Percentiles rank a stretch among this genome's conserved stretches.
Evolutionary conservation across 1,284 basidiomycete genomes (phyloP).

Genomic region (Austropuccinia psidii): DNA sequence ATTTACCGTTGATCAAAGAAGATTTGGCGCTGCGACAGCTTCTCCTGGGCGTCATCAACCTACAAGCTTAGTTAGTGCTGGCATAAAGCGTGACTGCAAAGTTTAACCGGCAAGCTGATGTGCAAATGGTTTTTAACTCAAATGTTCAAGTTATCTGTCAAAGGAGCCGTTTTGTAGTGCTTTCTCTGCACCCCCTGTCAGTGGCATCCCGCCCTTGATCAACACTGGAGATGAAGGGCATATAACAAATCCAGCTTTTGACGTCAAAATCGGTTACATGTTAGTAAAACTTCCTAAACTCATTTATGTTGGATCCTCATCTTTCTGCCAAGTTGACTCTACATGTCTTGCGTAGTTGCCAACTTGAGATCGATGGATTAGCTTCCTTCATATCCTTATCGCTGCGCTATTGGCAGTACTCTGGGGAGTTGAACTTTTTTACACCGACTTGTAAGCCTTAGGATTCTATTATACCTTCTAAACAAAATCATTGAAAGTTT

Average conservation of each 20-base stretch:
- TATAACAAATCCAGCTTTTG: no score
- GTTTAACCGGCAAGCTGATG: no score
- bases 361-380: constrained; percentile 3
- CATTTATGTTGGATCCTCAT: neutral
- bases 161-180: no score
- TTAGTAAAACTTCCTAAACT: neutral
- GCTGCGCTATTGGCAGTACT: neutral
- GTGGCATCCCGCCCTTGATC: no score
- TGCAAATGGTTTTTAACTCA: no score
- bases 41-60: neutral
- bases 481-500: no score
- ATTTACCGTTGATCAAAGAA: neutral
- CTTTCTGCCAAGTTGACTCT: neutral
- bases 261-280: neutral
- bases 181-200: no score
- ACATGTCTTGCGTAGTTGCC: neutral
- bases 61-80: constrained; percentile 4
- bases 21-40: neutral
- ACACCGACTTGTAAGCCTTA: constrained; percentile 3
- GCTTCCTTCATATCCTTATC: constrained; percentile 1
- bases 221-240: no score
- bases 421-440: neutral
- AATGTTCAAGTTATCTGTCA: no score
- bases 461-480: no score
- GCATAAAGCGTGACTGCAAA: no score